Conservation (phyloP, 2,329 filamentous ascomycete genomes). For the Pseudocercospora macadamiae region DNA sequence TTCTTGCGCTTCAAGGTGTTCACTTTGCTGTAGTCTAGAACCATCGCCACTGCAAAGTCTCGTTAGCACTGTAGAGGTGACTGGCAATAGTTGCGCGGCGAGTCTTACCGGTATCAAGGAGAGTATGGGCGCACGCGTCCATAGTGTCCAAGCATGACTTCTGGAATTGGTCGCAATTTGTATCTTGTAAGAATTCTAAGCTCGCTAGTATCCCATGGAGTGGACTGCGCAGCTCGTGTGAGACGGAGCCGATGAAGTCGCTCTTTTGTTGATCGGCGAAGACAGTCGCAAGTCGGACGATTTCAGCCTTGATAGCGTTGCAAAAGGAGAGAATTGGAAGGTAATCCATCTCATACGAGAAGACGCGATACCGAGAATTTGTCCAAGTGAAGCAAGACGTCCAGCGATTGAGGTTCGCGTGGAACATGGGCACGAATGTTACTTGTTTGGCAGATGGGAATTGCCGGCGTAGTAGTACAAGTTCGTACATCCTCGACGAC, state of each 20-base stretch:
- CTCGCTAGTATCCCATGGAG: conserved; percentile 35
- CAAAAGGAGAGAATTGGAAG: conserved; percentile 42
- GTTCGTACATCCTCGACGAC: conserved; percentile 24
- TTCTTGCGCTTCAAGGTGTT: conserved; percentile 17
- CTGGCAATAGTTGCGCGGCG: background rate
- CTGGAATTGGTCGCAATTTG: conserved; percentile 30
- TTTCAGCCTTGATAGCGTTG: conserved; percentile 43
- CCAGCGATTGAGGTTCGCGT: conserved; percentile 42
- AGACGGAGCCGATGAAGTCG: conserved; percentile 50
- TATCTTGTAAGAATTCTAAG: conserved; percentile 54
- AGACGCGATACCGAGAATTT: conserved; percentile 45
- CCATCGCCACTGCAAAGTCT: conserved; percentile 19
- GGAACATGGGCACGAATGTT: conserved; percentile 56
- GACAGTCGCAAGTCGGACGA: conserved; percentile 40
- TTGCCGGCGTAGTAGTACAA: conserved; percentile 29
- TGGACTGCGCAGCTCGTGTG: conserved; percentile 53
- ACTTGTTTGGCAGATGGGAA: conserved; percentile 53
- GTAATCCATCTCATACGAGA: conserved; percentile 43
- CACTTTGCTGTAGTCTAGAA: conserved; percentile 28
- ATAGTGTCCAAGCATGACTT: conserved; percentile 26
- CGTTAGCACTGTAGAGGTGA: background rate
- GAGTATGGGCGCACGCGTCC: conserved; percentile 26
- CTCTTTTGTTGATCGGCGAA: conserved; percentile 51
- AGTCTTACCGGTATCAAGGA: conserved; percentile 20
- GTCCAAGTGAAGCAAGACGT: conserved; percentile 44